phyloP scores from a whole-genome alignment of 73 alveolate genomes.

The Blepharisma stoltei region DNA sequence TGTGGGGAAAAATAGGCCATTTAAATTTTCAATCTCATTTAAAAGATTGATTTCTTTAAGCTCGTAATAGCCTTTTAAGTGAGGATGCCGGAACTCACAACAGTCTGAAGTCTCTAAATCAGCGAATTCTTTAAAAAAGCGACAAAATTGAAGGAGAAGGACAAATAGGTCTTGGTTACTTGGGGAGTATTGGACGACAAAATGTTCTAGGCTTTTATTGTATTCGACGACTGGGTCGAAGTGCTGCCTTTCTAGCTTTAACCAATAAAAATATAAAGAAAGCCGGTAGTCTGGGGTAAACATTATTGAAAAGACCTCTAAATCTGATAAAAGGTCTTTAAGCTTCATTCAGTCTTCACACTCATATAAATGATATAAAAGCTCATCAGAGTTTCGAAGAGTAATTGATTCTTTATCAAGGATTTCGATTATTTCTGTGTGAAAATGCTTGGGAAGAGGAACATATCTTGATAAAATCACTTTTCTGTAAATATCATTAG shows the following conservation, averaged over 20 bases:
- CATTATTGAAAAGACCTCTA: conserved; percentile 54
- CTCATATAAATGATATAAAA: conserved; percentile 32
- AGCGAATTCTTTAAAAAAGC: conserved; percentile 59
- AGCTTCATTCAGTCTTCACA: conserved; percentile 47
- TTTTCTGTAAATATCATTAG: conserved; percentile 11
- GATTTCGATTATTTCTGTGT: conserved; percentile 29
- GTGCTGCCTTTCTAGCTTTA: conserved; percentile 37
- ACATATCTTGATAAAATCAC: conserved; percentile 16
- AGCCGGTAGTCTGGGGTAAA: conserved; percentile 48
- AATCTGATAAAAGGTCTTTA: conserved; percentile 44
- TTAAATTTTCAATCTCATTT: conserved; percentile 40
- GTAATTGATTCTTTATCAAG: conserved; percentile 39
- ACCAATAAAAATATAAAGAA: conserved; percentile 52
- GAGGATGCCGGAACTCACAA: conserved; percentile 57
- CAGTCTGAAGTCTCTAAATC: conserved; percentile 41
- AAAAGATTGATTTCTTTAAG: conserved; percentile 41
- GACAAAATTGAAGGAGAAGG: conserved; percentile 44
- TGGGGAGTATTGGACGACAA: conserved; percentile 49
- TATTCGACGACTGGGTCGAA: conserved; percentile 63
- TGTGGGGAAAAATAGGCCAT: conserved; percentile 16
- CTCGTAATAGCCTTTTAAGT: conserved; percentile 39
- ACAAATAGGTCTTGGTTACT: conserved; percentile 45
- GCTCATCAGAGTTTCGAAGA: conserved; percentile 42
- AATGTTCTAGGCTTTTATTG: conserved; percentile 55
- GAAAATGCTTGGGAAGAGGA: background rate